These are phyloP conservation scores for Coemansia sp. DNA, from an alignment of 192 early-diverging fungal genomes.

Conservation along the genomic window DNA sequence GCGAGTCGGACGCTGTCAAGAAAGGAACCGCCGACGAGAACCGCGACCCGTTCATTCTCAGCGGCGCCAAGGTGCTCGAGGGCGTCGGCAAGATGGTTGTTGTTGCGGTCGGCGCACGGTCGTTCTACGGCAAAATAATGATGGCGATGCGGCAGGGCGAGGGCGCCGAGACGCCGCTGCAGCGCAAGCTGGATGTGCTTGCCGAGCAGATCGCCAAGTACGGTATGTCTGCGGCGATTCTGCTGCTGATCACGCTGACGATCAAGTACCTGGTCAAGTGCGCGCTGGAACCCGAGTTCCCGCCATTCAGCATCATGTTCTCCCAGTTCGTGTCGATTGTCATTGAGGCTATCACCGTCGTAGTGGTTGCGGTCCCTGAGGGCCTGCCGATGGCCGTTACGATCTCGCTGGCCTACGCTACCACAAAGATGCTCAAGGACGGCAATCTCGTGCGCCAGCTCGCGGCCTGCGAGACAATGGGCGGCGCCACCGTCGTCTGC, in stretches of 20 bases:
- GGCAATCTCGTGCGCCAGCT: conserved; percentile 80
- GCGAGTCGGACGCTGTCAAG: conserved; percentile 83
- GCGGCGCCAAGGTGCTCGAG: conserved; percentile 88
- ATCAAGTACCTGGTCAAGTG: conserved; percentile 64
- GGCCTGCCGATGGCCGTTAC: conserved; percentile 88
- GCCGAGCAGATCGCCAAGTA: conserved; percentile 95
- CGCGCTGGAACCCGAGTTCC: conserved; percentile 59
- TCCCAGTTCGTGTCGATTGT: conserved; percentile 66
- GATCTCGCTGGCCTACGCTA: conserved; percentile 79
- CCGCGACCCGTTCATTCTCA: conserved; percentile 79
- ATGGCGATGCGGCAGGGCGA: conserved; percentile 72
- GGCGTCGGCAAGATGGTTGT: conserved; percentile 85
- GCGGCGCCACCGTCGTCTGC: conserved; percentile 78
- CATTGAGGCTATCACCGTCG: conserved; percentile 80
- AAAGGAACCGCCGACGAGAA: conserved; percentile 61
- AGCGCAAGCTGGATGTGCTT: conserved; percentile 84
- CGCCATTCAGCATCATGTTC: conserved; percentile 57
- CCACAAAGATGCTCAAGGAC: conserved; percentile 78
- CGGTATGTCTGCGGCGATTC: conserved; percentile 77
- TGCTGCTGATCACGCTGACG: conserved; percentile 76
- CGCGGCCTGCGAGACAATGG: conserved; percentile 82
- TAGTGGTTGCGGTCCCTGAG: conserved; percentile 84
- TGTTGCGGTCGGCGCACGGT: conserved; percentile 80
- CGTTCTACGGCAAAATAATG: conserved; percentile 89
- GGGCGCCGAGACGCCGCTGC: conserved; percentile 81